These are phyloP conservation scores for Pseudopyrenochaeta lycopersici DNA, from an alignment of 2,329 filamentous ascomycete species.

Conservation along the genomic window DNA sequence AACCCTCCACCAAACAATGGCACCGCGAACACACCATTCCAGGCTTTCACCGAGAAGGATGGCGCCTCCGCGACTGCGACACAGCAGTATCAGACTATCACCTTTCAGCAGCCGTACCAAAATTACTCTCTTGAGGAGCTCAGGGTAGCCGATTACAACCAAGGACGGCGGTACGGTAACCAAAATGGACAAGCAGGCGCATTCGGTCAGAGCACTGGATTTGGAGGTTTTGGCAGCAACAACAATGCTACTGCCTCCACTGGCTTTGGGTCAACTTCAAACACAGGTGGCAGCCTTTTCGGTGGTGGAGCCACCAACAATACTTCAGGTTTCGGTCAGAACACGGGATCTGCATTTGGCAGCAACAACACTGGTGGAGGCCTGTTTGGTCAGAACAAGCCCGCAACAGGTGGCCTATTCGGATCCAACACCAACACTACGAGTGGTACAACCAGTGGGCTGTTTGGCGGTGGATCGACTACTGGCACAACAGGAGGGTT, in stretches of 20 bases:
- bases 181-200: slow-evolving; percentile 80
- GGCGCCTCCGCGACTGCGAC: slow-evolving; percentile 58
- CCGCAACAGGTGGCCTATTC: slow-evolving; percentile 47
- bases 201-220: slow-evolving; percentile 75
- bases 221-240: slow-evolving; percentile 56
- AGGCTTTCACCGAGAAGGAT: slow-evolving; percentile 78
- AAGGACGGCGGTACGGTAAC: slow-evolving; percentile 85
- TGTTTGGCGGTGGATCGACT: slow-evolving; percentile 46
- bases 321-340: slow-evolving; percentile 44
- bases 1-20: slow-evolving; percentile 59
- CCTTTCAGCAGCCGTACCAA: slow-evolving; percentile 81
- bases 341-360: slow-evolving; percentile 40
- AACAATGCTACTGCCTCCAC: slow-evolving; percentile 45
- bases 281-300: slow-evolving; percentile 55
- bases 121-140: slow-evolving; percentile 85
- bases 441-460: slow-evolving; percentile 38
- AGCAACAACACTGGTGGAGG: slow-evolving; percentile 39
- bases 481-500: slow-evolving; percentile 38
- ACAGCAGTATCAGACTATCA: slow-evolving; percentile 78
- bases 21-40: slow-evolving; percentile 72
- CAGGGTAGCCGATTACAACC: slow-evolving; percentile 81
- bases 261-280: slow-evolving; percentile 60
- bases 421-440: slow-evolving; percentile 47
- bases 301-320: slow-evolving; percentile 49
- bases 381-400: slow-evolving; percentile 46